Evolutionary conservation across 139 green algal genomes (phyloP), one percentile per base, ranked within the genome.

Genomic region (Yamagishiella unicocca): DNA sequence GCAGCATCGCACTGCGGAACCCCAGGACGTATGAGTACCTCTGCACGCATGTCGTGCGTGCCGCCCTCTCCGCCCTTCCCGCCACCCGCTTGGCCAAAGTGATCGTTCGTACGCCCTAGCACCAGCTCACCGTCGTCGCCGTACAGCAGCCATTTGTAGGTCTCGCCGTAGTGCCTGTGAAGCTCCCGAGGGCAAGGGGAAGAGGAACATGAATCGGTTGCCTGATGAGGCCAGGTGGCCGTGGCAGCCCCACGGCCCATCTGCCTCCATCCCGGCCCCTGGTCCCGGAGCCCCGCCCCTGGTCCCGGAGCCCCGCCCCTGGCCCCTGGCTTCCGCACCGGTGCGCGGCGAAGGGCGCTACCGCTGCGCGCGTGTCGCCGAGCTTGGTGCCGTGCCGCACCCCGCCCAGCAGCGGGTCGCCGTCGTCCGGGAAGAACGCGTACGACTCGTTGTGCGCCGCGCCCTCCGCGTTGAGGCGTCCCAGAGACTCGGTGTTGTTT

Each of bases 121-220:
- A n/a, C n/a, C n/a, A n/a, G n/a, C n/a, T n/a, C n/a, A 83, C 76
- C 87, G 31, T 91, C 87, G 43, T 91, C 88, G 19, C 88, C 88
- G 61, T 91, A 91, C 53, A 91, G 67, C 82, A 91, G 46, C 88
- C 88, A 91, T 76, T 91, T 89, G 88, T 87, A 91, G 14, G 75
- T 87, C 50, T 87, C 74, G 1, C 88, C 88, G 77, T 45, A 89
- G 64, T 89, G 74, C 66, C 62, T 86, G 80, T 31, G 42, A 17
- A 25, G 50, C 58, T n/a, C n/a, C n/a, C n/a, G n/a, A n/a, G n/a
- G n/a, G n/a, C n/a, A n/a, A n/a, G n/a, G n/a, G n/a, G n/a, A n/a
- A n/a, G n/a, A n/a, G n/a, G n/a, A n/a, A n/a, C n/a, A n/a, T n/a
- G n/a, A n/a, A n/a, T n/a, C n/a, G n/a, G n/a, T n/a, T n/a, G n/a